Base-by-base conservation (phyloP, 306 rosid species). In the Pachyrhizus erosus region DNA sequence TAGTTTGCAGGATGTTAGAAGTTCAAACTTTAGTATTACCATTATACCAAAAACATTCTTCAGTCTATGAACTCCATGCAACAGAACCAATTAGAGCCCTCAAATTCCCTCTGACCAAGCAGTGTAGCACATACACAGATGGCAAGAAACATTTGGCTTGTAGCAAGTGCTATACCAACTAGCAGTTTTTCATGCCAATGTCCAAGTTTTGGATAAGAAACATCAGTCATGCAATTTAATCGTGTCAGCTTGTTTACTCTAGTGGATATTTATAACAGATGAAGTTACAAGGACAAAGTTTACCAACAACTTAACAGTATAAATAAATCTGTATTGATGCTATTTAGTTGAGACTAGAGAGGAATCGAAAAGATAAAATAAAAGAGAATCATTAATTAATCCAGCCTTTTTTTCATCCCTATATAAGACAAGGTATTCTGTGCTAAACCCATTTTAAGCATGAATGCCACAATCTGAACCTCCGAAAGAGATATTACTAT, bases 401-500 rank as follows among this genome's bases (percentile, higher is more conserved):
- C 70, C 58, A 29, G 17, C 46, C 12, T 13, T 58, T 57, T 15
- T 70, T 18, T 5, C 57, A 3, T 8, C 49, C 5, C 39, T 73
- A 29, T 26, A 55, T 58, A 49, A 52, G 49, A 51, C 20, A 43
- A 54, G 7, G 21, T 39, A 26, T 27, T 37, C 39, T 29, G 57
- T 29, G 65, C 77, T 31, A 54, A 57, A 76, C 10, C 73, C 71
- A 61, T 7, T 58, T 42, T 29, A 60, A 77, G 64, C 33, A 54
- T 65, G 77, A 69, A 7, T 8, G 42, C 24, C 20, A 46, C 52
- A 26, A 48, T 64, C 75, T 31, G 14, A 51, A 81, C 37, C 46
- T 77, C 14, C 10, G 0, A 81, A 15, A 29, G 37, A 37, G 21
- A 55, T 15, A 73, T 27, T 72, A 74, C 70, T 73, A 82, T 73